phyloP scores from a whole-genome alignment of 2,329 filamentous ascomycete species.

The Aspergillus transmontanensis region DNA sequence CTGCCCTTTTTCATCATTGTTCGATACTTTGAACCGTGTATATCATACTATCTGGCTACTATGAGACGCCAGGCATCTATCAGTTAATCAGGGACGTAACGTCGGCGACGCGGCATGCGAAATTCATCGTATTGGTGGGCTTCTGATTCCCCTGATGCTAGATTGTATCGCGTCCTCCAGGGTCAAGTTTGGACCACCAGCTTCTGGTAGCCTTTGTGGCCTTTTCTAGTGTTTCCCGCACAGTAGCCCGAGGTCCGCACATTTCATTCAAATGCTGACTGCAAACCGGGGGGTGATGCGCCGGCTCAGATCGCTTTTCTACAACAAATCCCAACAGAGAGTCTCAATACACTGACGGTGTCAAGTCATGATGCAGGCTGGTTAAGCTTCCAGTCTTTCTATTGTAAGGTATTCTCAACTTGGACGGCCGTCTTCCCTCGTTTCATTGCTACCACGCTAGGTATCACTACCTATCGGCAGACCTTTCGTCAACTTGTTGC shows the following conservation, averaged over 20 bases:
- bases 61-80: conserved; percentile 9
- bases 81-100: conserved; percentile 8
- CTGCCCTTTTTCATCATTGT: conserved; percentile 5
- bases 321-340: not conserved
- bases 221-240: not conserved
- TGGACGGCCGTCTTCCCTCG: not conserved
- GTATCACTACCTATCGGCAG: not conserved
- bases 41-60: conserved; percentile 7
- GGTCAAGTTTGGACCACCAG: conserved; percentile 1
- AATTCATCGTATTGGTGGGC: conserved; percentile 15
- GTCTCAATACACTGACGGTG: conserved; percentile 11
- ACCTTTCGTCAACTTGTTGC: not conserved
- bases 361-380: conserved; percentile 21
- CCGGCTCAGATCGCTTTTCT: conserved; percentile 9
- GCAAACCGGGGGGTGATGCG: conserved; percentile 19
- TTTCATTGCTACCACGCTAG: not conserved
- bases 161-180: conserved; percentile 5
- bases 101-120: conserved; percentile 15
- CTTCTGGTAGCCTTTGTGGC: not conserved
- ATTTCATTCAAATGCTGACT: conserved; percentile 19
- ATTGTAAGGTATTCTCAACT: conserved; percentile 12
- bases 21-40: conserved; percentile 4
- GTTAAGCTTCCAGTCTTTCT: conserved; percentile 15
- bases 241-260: not conserved
- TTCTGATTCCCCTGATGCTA: conserved; percentile 11